Conservation (phyloP, 139 green algal genomes). For the Chlorella sp. region DNA sequence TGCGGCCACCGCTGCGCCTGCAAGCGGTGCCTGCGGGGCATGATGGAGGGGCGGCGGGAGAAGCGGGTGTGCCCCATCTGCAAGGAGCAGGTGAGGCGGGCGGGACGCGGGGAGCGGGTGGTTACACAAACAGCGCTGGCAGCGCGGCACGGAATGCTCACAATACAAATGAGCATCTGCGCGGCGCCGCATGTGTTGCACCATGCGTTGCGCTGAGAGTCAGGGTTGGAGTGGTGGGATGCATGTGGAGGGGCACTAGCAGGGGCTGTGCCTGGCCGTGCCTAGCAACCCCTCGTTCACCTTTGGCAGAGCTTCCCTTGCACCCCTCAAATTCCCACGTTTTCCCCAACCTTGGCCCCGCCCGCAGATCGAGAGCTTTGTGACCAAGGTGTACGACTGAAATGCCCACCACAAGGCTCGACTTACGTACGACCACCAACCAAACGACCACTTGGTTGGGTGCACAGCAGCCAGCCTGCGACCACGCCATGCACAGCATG, state of each 20-base stretch:
- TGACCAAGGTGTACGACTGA: slow-evolving; percentile 2
- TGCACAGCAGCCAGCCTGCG: too few species aligned
- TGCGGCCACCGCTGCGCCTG: slow-evolving; percentile 14
- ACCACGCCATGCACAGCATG: too few species aligned
- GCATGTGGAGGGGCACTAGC: not conserved
- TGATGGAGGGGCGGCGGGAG: not conserved
- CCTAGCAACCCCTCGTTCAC: too few species aligned
- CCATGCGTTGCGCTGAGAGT: too few species aligned
- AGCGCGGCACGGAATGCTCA: not conserved
- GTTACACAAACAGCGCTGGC: not conserved
- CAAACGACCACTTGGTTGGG: too few species aligned
- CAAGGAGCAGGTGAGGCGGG: not conserved
- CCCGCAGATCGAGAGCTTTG: slow-evolving; percentile 17
- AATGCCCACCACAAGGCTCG: too few species aligned
- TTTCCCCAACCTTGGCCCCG: not conserved
- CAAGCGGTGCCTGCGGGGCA: not conserved
- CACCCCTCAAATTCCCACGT: not conserved
- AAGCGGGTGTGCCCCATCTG: slow-evolving; percentile 1
- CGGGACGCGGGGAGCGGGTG: not conserved
- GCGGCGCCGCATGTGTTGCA: not conserved
- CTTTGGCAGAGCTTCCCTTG: not conserved
- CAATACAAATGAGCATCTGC: not conserved
- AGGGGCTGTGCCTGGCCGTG: too few species aligned
- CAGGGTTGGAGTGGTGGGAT: too few species aligned
- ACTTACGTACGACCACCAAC: too few species aligned